Conservation (phyloP, 2,329 filamentous ascomycete species). For the Penicillium nordicum region DNA sequence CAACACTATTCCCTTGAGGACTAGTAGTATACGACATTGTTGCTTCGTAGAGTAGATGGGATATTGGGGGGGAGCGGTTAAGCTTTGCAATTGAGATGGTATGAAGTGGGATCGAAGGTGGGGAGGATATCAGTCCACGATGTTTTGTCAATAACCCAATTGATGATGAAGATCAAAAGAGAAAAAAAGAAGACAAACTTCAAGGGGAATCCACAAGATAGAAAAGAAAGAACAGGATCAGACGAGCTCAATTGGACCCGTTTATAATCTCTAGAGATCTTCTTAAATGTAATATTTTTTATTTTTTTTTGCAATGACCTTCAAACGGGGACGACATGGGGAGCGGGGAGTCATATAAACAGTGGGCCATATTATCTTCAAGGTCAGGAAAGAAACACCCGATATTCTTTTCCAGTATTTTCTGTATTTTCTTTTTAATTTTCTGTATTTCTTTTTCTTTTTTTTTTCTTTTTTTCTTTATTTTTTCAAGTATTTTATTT, state of each 20-base stretch:
- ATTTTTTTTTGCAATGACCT: slow-evolving; percentile 5
- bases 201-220: slow-evolving; percentile 5
- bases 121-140: slow-evolving; percentile 1
- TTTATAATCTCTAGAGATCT: slow-evolving; percentile 15
- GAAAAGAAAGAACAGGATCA: slow-evolving; percentile 10
- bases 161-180: slow-evolving; percentile 8
- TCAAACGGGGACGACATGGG: slow-evolving; percentile 28
- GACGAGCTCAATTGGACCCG: slow-evolving; percentile 14
- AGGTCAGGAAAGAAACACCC: slow-evolving; percentile 12
- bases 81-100: slow-evolving; percentile 4
- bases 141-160: slow-evolving; percentile 2
- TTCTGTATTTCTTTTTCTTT: slow-evolving; percentile 6
- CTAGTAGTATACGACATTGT: slow-evolving; percentile 27
- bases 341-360: slow-evolving; percentile 40
- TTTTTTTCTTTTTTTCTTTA: not conserved
- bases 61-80: not conserved
- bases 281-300: slow-evolving; percentile 7
- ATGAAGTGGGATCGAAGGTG: slow-evolving; percentile 12
- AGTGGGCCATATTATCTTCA: slow-evolving; percentile 32
- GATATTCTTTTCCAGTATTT: slow-evolving; percentile 4
- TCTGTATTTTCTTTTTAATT: not conserved
- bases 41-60: not conserved
- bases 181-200: slow-evolving; percentile 6
- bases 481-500: slow-evolving; percentile 5
- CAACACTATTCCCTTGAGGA: slow-evolving; percentile 17